Base-by-base conservation (phyloP, 1,284 basidiomycete species). In the Marasmius sp. region DNA sequence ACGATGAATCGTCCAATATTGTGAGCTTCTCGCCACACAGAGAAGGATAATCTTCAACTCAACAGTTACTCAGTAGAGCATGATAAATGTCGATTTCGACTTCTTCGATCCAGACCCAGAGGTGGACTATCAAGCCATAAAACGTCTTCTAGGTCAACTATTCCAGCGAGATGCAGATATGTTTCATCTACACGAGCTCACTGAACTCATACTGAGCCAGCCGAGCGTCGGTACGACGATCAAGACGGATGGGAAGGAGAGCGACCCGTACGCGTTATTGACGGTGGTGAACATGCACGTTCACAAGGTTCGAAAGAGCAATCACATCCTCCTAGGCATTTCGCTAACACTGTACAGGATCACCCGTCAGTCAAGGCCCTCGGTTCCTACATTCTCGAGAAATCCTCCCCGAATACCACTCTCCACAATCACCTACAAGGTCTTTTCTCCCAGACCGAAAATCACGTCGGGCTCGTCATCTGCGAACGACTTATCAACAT, bases 401-500 rank as follows among this genome's bases (percentile, higher is more conserved):
- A 85, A 66, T 75, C 81, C 12, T 72, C 76, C 5, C 65, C 74
- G 6, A 79, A 89, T 63, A 68, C 79, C 5, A 72, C 77, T 5
- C 81, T 90, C 61, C 83, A 87, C 62, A 63, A 73, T 7, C 74
- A 80, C 0, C 80, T 92, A 12, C 79, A 84, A 67, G 67, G 72
- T 6, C 75, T 90, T n/a, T 79, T 88, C 61, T 79, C 79, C 2
- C 77, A 79, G 61, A 69, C 73, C 43, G 66, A 81, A 73, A 76
- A 80, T 5, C 86, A 91, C 63, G 84, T 95, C 56, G 95, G 93
- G 0, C 81, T 96, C 20, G 81, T 97, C 12, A 79, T 97, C 67
- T 92, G 89, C 62, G 93, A 97, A 71, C 83, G 95, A 1, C 79
- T 97, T 60, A 84, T 96, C 69, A 98, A 97, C 73, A 94, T 98